Conservation (phyloP, 345 rosid genomes). For the Triadica sebifera region DNA sequence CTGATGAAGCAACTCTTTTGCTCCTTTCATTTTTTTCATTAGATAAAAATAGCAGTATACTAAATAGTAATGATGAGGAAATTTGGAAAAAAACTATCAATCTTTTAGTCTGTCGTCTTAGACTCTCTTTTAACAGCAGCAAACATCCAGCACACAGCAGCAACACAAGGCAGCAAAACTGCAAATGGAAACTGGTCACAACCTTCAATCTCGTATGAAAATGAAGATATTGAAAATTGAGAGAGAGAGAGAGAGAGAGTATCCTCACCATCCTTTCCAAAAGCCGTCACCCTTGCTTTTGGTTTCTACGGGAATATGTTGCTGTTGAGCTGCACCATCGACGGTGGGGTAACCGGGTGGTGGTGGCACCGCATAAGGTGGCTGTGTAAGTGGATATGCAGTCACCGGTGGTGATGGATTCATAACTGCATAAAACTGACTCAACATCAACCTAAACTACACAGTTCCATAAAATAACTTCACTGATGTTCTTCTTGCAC, state of each 20-base stretch:
- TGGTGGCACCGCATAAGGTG: slow-evolving; percentile 1
- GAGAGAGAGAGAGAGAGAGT: too few relatives aligned
- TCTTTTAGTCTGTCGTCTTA: background rate
- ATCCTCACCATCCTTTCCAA: slow-evolving; percentile 22
- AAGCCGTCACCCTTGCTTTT: slow-evolving; percentile 14
- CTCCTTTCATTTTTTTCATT: too few relatives aligned
- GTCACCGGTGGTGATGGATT: background rate
- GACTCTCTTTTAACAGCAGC: background rate
- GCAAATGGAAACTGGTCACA: background rate
- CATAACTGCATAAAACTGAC: too few relatives aligned
- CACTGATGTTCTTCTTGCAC: background rate
- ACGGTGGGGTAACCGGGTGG: slow-evolving; percentile 15
- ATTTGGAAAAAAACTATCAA: background rate
- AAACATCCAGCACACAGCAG: slow-evolving; percentile 18
- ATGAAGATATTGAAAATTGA: too few relatives aligned
- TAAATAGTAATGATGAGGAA: background rate
- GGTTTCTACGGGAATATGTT: background rate
- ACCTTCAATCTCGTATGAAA: background rate
- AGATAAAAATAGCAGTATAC: too few relatives aligned
- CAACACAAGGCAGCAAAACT: slow-evolving; percentile 24
- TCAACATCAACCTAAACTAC: too few relatives aligned
- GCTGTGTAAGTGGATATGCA: background rate
- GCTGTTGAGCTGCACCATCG: background rate
- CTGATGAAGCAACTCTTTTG: too few relatives aligned
- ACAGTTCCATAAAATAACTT: background rate